Evolutionary conservation across 2,329 filamentous ascomycete genomes (phyloP).

Genomic region (Scopulariopsis brevicaulis): DNA sequence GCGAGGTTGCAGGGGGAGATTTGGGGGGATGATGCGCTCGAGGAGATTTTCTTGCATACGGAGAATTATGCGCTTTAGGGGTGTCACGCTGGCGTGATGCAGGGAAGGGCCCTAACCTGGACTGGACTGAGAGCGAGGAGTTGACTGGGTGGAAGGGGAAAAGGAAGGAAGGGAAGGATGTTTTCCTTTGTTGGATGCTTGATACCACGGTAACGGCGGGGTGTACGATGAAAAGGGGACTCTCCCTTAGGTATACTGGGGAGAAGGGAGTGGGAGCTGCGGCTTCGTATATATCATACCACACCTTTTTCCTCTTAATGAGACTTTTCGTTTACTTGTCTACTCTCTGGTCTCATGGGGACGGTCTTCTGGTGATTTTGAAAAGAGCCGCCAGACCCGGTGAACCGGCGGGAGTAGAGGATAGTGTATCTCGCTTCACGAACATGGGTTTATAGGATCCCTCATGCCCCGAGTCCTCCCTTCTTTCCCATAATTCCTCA

Average conservation of each 20-base stretch:
- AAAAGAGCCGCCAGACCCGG: too few relatives aligned
- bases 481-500: too few relatives aligned
- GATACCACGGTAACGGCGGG: not conserved
- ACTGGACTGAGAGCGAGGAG: too few relatives aligned
- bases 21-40: conserved; percentile 64
- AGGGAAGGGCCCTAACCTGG: not conserved
- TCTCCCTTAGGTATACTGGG: not conserved
- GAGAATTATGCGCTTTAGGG: conserved; percentile 80
- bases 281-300: not conserved
- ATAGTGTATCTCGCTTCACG: too few relatives aligned
- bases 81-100: not conserved
- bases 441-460: too few relatives aligned
- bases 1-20: conserved; percentile 74
- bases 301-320: not conserved
- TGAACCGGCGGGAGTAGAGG: too few relatives aligned
- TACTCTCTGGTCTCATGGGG: not conserved
- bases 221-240: not conserved
- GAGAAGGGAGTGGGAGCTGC: conserved; percentile 2
- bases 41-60: conserved; percentile 89
- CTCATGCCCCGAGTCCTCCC: too few relatives aligned
- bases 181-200: not conserved
- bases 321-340: not conserved
- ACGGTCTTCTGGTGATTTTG: not conserved
- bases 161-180: not conserved
- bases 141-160: conserved; percentile 2